Base-by-base conservation (phyloP, 2,329 filamentous ascomycete species). In the Chrysoporthe puriensis region DNA sequence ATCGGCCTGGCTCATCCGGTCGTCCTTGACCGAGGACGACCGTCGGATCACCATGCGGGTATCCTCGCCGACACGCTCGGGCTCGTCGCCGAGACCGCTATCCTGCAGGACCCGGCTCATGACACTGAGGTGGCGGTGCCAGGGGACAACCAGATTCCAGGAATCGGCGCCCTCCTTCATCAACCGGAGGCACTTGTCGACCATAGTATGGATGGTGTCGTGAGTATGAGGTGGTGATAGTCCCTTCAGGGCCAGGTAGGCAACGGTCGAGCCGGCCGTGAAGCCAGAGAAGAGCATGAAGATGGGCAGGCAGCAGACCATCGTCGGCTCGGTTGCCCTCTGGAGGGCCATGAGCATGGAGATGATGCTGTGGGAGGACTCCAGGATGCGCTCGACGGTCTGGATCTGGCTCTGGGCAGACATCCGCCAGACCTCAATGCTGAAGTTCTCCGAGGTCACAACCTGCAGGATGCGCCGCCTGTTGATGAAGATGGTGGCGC, bases 261-360 rank as follows among this genome's bases (percentile, higher is more conserved):
- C 86, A 1, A 88, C 84, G 0, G 86, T 88, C 2, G 86, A 86
- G 69, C 86, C 86, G 2, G 86, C 85, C 0, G 86, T 88, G 70
- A 89, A 89, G 62, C 86, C 84, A 0, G 86, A 85, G 74, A 89
- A 89, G 14, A 88, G 79, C 86, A 89, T 88, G 70, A 88, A 87
- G 65, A 89, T 86, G 48, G 86, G 86, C 76, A 88, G 87, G 76
- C 84, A 87, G n/a, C 85, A 79, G n/a, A 84, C 80, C 34, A 81
- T 79, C 64, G 88, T 85, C 77, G 88, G 88, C 63, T 88, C 86
- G 1, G 83, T 79, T 11, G 85, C 85, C 13, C 80, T 76, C 75
- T 88, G 86, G 2, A 89, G 82, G 1, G 86, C 83, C 4, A 82
- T 79, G 26, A 88, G 79, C 65, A 88, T 82, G 6, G 83, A 82